Evolutionary conservation across 108 stramenopile genomes (phyloP).

Genomic region (Cyclotella distinguenda): DNA sequence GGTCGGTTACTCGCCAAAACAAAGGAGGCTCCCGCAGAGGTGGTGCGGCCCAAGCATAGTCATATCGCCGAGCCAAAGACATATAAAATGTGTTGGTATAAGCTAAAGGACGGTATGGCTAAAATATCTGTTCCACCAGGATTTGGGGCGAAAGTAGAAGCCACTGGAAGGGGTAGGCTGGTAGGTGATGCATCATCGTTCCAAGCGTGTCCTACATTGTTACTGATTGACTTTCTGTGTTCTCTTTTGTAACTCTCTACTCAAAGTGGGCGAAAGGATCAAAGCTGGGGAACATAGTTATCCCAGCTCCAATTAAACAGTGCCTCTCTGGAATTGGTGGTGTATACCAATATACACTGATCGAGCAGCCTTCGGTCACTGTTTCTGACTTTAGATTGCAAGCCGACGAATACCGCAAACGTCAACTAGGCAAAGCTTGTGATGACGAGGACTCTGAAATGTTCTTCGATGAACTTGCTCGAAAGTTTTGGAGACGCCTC

Average conservation of each 20-base stretch:
- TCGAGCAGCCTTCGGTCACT: slow-evolving; percentile 58
- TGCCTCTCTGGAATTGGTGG: slow-evolving; percentile 77
- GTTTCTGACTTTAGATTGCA: slow-evolving; percentile 68
- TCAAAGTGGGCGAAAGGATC: slow-evolving; percentile 78
- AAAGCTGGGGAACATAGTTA: slow-evolving; percentile 65
- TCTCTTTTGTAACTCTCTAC: background rate
- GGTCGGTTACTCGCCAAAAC: background rate
- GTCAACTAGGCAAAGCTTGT: slow-evolving; percentile 56
- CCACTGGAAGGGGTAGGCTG: slow-evolving; percentile 68
- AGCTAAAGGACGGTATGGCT: slow-evolving; percentile 65
- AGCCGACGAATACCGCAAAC: slow-evolving; percentile 76
- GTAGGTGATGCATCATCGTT: slow-evolving; percentile 28
- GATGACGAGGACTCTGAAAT: slow-evolving; percentile 43
- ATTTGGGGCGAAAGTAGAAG: slow-evolving; percentile 61
- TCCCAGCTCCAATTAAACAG: slow-evolving; percentile 80
- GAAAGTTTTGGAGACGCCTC: slow-evolving; percentile 90
- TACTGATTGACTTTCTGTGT: too few species aligned
- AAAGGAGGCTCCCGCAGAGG: slow-evolving; percentile 11
- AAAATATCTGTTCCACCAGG: slow-evolving; percentile 73
- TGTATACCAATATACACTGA: slow-evolving; percentile 81
- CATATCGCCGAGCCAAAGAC: slow-evolving; percentile 16
- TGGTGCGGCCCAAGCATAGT: slow-evolving; percentile 8
- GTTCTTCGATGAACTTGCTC: slow-evolving; percentile 67
- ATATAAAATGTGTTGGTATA: slow-evolving; percentile 49
- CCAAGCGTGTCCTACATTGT: too few species aligned